A percentile compares a stretch with the other conserved stretches of the same genome.
Evolutionary conservation across 2,329 filamentous ascomycete species (phyloP).

Genomic region (Blumeria graminis): DNA sequence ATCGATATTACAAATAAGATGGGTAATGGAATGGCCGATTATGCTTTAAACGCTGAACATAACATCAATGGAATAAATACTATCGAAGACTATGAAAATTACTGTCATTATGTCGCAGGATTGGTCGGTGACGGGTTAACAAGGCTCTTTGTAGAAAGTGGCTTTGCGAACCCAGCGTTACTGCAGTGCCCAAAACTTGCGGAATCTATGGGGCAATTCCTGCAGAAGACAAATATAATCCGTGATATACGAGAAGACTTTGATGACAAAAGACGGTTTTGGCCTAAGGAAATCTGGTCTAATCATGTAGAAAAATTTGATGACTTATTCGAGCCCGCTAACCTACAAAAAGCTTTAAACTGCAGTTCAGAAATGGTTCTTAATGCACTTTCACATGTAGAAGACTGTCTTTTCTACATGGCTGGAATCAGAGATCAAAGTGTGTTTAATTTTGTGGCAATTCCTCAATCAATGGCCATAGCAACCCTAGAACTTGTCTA

Average conservation of each 20-base stretch:
- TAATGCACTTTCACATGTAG: conserved; percentile 62
- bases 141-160: conserved; percentile 64
- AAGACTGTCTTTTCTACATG: conserved; percentile 96
- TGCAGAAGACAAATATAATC: conserved; percentile 98
- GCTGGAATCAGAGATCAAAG: conserved; percentile 86
- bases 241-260: conserved; percentile 82
- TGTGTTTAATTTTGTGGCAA: conserved; percentile 96
- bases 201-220: conserved; percentile 90
- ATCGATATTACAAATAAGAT: conserved; percentile 82
- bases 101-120: conserved; percentile 97
- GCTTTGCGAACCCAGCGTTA: conserved; percentile 67
- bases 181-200: conserved; percentile 56
- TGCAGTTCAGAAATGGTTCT: conserved; percentile 89
- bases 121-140: conserved; percentile 91
- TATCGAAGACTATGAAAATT: conserved; percentile 74
- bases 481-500: conserved; percentile 82
- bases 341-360: conserved; percentile 53
- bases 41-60: conserved; percentile 60
- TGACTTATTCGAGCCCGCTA: conserved; percentile 64
- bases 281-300: conserved; percentile 90
- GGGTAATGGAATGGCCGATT: conserved; percentile 98
- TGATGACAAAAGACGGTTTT: conserved; percentile 72
- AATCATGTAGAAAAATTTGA: conserved; percentile 81
- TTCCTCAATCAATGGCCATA: conserved; percentile 93
- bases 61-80: conserved; percentile 62